A percentile compares a stretch with the other conserved stretches of the same genome.
These are phyloP conservation scores for Colletotrichum navitas DNA, from an alignment of 2,329 filamentous ascomycete genomes.

Conservation along the genomic window DNA sequence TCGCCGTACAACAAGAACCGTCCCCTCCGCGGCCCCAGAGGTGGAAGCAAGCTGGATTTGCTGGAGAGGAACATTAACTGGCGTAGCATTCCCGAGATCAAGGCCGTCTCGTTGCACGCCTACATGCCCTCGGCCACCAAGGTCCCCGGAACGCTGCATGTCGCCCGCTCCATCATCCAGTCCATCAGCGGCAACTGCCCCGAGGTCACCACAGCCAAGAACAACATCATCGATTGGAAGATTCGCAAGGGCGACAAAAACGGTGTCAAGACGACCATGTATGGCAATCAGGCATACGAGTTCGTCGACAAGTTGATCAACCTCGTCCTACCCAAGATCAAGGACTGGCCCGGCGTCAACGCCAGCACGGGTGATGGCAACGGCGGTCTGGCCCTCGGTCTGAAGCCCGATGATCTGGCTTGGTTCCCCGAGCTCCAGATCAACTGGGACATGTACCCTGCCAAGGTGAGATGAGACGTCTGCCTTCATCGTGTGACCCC, in stretches of 20 bases:
- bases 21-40: slow-evolving; percentile 85
- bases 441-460: slow-evolving; percentile 84
- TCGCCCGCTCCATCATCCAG: slow-evolving; percentile 86
- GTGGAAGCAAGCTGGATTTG: slow-evolving; percentile 77
- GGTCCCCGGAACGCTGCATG: slow-evolving; percentile 81
- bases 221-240: slow-evolving; percentile 80
- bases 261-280: slow-evolving; percentile 81
- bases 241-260: slow-evolving; percentile 78
- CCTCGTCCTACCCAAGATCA: slow-evolving; percentile 92
- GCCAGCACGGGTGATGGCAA: slow-evolving; percentile 82
- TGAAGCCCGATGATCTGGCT: slow-evolving; percentile 80
- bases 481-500: slow-evolving; percentile 64
- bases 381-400: slow-evolving; percentile 88
- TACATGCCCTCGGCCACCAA: slow-evolving; percentile 77
- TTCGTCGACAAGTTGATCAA: slow-evolving; percentile 93
- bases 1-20: slow-evolving; percentile 96
- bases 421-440: slow-evolving; percentile 94
- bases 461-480: slow-evolving; percentile 50
- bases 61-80: slow-evolving; percentile 82
- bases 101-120: slow-evolving; percentile 83
- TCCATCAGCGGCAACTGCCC: slow-evolving; percentile 85
- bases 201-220: slow-evolving; percentile 75
- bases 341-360: slow-evolving; percentile 86
- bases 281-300: slow-evolving; percentile 85
- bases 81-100: slow-evolving; percentile 86